phyloP scores from a whole-genome alignment of 2,329 filamentous ascomycete species.

The Fusarium miscanthi region DNA sequence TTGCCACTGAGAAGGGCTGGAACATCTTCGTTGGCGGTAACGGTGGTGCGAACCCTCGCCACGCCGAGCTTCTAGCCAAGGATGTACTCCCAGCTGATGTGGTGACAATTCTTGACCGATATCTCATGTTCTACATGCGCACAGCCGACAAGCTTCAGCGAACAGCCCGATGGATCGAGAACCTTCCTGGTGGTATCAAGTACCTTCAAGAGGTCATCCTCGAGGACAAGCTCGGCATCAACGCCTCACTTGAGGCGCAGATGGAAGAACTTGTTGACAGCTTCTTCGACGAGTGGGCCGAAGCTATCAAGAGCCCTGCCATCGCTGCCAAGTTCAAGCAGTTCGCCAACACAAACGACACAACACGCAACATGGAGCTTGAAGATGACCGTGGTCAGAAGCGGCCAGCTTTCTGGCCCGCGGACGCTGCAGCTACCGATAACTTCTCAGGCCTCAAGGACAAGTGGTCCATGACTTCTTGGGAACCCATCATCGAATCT shows the following conservation, averaged over 20 bases:
- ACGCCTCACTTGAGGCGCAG: conserved; percentile 83
- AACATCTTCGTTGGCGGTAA: conserved; percentile 94
- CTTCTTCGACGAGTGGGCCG: conserved; percentile 94
- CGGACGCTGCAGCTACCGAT: conserved; percentile 70
- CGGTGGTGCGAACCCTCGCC: conserved; percentile 84
- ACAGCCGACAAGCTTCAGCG: conserved; percentile 91
- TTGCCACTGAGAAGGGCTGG: conserved; percentile 92
- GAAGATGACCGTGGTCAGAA: conserved; percentile 78
- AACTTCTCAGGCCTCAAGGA: conserved; percentile 76
- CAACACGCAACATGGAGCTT: conserved; percentile 74
- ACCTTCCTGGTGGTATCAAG: conserved; percentile 82
- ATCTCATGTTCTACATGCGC: conserved; percentile 93
- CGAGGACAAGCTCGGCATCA: conserved; percentile 87
- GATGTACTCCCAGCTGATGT: conserved; percentile 87
- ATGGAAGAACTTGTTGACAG: conserved; percentile 86
- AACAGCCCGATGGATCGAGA: conserved; percentile 89
- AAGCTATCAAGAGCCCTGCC: conserved; percentile 77
- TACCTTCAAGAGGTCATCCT: conserved; percentile 87
- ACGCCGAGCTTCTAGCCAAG: conserved; percentile 85
- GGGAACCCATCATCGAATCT: conserved; percentile 83
- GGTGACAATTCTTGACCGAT: conserved; percentile 85
- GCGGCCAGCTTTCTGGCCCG: conserved; percentile 82
- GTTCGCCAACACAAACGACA: conserved; percentile 86
- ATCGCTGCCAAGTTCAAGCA: conserved; percentile 79
- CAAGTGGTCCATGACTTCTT: conserved; percentile 71